Evolutionary conservation across 257 asterid genomes (phyloP).

Genomic region (Forsythia suspensa): DNA sequence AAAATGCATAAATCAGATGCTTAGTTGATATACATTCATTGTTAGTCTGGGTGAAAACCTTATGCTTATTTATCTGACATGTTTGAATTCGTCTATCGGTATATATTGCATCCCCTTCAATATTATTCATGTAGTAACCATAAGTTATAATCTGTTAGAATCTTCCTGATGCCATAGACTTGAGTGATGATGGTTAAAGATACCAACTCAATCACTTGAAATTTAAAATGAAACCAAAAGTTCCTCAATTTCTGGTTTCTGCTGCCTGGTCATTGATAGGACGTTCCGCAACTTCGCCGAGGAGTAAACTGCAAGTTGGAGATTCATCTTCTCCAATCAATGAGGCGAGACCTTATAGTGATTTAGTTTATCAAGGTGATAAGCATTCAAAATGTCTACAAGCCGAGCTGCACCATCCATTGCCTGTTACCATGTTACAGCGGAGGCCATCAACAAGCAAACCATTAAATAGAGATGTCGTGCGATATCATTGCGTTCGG

Average conservation of each 20-base stretch:
- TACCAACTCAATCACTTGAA: no score
- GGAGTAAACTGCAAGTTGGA: slow-evolving; percentile 34
- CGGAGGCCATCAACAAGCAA: slow-evolving; percentile 84
- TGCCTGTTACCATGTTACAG: slow-evolving; percentile 78
- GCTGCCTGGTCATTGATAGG: slow-evolving; percentile 77
- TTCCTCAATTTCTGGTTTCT: slow-evolving; percentile 77
- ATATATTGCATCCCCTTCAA: no score
- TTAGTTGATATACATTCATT: no score
- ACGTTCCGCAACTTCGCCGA: slow-evolving; percentile 75
- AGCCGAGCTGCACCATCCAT: slow-evolving; percentile 72
- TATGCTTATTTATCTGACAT: no score
- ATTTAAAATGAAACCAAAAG: slow-evolving; percentile 35
- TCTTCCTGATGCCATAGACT: no score
- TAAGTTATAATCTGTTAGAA: no score
- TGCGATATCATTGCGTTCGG: slow-evolving; percentile 49
- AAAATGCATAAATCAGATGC: no score
- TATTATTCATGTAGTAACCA: no score
- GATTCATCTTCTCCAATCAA: slow-evolving; percentile 35
- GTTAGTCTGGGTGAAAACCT: no score
- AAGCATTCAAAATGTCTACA: slow-evolving; percentile 41
- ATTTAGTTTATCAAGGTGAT: slow-evolving; percentile 56
- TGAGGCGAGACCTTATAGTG: slow-evolving; percentile 47
- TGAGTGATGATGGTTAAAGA: no score
- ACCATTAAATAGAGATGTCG: slow-evolving; percentile 45
- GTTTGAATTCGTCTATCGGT: no score